Evolutionary conservation across 768 basidiomycete genomes (phyloP), one percentile per base, ranked within the genome.

Genomic region (Agrocybe chaxingu): DNA sequence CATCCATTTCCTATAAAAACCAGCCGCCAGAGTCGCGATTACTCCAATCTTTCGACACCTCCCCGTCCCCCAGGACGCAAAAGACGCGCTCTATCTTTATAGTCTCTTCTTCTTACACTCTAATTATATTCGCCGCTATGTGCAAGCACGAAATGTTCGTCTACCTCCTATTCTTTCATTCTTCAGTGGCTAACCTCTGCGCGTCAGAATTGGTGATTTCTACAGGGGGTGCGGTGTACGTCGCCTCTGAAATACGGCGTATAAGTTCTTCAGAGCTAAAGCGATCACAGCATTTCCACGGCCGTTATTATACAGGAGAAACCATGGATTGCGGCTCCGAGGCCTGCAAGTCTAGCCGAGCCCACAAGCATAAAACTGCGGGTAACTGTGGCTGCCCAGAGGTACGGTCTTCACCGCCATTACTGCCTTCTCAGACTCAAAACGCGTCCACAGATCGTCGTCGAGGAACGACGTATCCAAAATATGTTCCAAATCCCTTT

Each of bases 221-320:
- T 76, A 76, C 59, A 71, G 76, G 62, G 76, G 76, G 32, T 78
- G 76, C 50, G 76, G 76, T 48, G 76, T 76, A 62, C 44, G 74
- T 69, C 38, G 10, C 18, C 32, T 24, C 12, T 38, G 16, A 16
- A 10, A 33, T 31, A 19, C 41, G n/a, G 19, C 18, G 5, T 33
- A 13, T 43, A 34, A 11, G 7, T 32, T 46, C 35, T 54, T 7
- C 35, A 39, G 31, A 10, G 55, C 59, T 44, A 57, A 41, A 47
- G 16, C 16, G 16, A 16, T 50, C 38, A 12, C 53, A 76, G 76
- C 76, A 76, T 50, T 78, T 76, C 63, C 75, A 76, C 48, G 72
- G 72, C 35, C 69, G 73, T n/a, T 76, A 74, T 57, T 76, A 68
- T 54, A 76, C 76, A 37, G 76, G 76, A 19, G 71, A 72, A 57